Conservation (phyloP, 1,284 basidiomycete genomes). For the Leccinum pachyderme region DNA sequence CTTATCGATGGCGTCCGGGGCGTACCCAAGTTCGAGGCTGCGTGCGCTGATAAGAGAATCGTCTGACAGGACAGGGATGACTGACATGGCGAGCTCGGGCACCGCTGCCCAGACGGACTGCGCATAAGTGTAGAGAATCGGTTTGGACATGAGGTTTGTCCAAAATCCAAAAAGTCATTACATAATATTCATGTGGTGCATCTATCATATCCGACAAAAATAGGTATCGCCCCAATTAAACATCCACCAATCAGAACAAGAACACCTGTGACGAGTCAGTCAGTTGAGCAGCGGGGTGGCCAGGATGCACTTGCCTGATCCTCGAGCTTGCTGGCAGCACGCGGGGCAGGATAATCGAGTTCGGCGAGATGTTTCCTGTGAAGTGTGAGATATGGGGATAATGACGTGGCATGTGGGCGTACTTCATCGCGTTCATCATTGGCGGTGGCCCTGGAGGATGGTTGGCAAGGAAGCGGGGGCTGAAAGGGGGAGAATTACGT, state of each 20-base stretch:
- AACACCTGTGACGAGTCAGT: constrained; percentile 47
- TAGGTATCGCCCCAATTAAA: constrained; percentile 12
- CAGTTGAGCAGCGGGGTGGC: constrained; percentile 2
- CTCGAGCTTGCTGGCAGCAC: constrained; percentile 89
- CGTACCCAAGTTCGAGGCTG: constrained; percentile 45
- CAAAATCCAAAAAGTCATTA: constrained; percentile 4
- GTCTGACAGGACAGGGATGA: neutral
- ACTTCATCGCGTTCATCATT: constrained; percentile 98
- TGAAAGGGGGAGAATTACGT: constrained; percentile 24
- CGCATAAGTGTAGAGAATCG: constrained; percentile 43
- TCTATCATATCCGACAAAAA: neutral
- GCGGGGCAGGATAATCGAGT: constrained; percentile 84
- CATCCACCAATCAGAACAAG: constrained; percentile 47
- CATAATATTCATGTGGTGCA: neutral
- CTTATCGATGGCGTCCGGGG: constrained; percentile 35
- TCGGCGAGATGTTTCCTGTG: constrained; percentile 83
- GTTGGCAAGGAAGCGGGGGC: constrained; percentile 2
- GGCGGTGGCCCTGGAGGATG: constrained; percentile 76
- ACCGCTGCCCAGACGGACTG: constrained; percentile 50
- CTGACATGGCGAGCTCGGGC: constrained; percentile 50
- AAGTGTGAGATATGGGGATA: neutral
- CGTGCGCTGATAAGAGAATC: neutral
- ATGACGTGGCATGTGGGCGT: constrained; percentile 32
- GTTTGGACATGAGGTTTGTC: constrained; percentile 10
- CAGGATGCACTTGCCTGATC: constrained; percentile 67